Percentiles rank a stretch among this genome's conserved stretches.
Evolutionary conservation across 257 asterid genomes (phyloP).

Genomic region (Nicotiana obtusifolia): DNA sequence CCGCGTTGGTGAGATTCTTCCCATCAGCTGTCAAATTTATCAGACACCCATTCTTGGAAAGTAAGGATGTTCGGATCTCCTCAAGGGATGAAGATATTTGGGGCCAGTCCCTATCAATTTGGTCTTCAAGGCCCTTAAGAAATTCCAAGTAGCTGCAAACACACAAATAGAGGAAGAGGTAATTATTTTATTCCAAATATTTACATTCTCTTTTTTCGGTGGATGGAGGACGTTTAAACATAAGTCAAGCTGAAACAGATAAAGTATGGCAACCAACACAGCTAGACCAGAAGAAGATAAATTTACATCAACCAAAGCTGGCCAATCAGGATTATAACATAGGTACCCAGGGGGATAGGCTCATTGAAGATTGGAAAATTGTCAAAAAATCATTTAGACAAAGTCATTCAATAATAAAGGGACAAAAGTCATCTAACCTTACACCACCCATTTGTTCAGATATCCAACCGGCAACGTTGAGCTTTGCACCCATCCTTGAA

Average conservation of each 20-base stretch:
- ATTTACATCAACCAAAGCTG: not conserved
- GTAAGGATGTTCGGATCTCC: constrained; percentile 73
- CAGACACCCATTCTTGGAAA: constrained; percentile 76
- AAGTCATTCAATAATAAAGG: not conserved
- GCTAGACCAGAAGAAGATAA: not conserved
- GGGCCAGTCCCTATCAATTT: constrained; percentile 75
- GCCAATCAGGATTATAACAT: not conserved
- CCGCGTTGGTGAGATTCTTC: constrained; percentile 56
- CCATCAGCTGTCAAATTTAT: constrained; percentile 88
- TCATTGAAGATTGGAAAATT: not conserved
- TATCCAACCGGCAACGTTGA: constrained; percentile 91
- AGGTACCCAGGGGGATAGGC: not conserved
- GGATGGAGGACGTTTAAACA: not conserved
- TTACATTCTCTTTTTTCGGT: not conserved
- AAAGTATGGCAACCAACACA: not conserved
- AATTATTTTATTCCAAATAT: not conserved
- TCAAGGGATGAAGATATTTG: constrained; percentile 81
- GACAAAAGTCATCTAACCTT: constrained; percentile 43
- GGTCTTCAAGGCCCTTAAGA: constrained; percentile 68
- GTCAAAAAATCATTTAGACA: not conserved
- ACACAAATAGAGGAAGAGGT: constrained; percentile 5
- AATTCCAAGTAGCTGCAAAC: constrained; percentile 87
- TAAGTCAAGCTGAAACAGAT: not conserved
- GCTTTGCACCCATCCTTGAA: constrained; percentile 97
- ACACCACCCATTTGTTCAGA: constrained; percentile 98